Percentiles rank a stretch among this genome's conserved stretches.
These are phyloP conservation scores for Trichoderma sp. DNA, from an alignment of 2,329 filamentous ascomycete genomes.

Conservation along the genomic window DNA sequence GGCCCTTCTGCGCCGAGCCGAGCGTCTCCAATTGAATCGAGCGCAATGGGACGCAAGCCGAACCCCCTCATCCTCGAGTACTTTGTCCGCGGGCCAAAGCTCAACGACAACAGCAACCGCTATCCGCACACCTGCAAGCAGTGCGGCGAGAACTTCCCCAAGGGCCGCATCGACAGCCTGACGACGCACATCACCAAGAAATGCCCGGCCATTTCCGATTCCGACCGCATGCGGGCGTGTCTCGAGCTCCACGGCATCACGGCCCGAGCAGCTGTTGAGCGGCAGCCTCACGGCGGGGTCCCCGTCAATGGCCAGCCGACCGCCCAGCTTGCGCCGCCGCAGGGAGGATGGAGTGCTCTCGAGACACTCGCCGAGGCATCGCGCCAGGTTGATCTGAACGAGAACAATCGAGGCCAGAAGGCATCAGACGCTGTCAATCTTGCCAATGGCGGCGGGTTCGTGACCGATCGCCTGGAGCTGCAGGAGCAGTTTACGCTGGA, in stretches of 20 bases:
- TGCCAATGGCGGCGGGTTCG: conserved; percentile 32
- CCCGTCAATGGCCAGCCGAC: conserved; percentile 39
- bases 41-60: conserved; percentile 77
- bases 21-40: conserved; percentile 35
- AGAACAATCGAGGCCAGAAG: conserved; percentile 60
- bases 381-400: conserved; percentile 71
- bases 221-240: conserved; percentile 75
- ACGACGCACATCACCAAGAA: conserved; percentile 82
- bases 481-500: conserved; percentile 64
- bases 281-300: conserved; percentile 36
- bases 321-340: conserved; percentile 46
- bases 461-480: conserved; percentile 53
- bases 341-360: conserved; percentile 76
- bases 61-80: conserved; percentile 85
- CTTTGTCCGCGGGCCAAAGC: conserved; percentile 84
- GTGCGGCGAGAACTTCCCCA: conserved; percentile 87
- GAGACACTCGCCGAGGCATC: conserved; percentile 89
- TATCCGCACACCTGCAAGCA: conserved; percentile 90
- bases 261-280: conserved; percentile 46
- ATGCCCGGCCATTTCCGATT: conserved; percentile 76
- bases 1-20: conserved; percentile 31
- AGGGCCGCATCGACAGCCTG: conserved; percentile 83
- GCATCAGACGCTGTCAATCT: conserved; percentile 40
- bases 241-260: conserved; percentile 73
- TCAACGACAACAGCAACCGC: conserved; percentile 86